These are phyloP conservation scores for Leccinum broughii DNA, from an alignment of 768 basidiomycete genomes.

Conservation along the genomic window DNA sequence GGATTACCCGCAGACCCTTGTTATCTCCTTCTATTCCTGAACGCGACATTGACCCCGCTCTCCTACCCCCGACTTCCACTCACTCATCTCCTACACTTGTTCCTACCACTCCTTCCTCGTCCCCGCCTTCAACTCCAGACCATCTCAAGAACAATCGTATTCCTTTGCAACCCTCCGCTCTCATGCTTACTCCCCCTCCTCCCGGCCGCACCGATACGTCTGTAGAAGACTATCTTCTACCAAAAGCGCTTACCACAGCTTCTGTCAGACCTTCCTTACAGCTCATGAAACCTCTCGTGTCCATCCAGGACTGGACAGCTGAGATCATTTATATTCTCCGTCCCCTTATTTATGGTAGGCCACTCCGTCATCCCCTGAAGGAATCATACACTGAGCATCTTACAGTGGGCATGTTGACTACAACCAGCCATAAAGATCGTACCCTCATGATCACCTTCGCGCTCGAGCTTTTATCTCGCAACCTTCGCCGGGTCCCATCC, in stretches of 20 bases:
- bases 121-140: constrained; percentile 66
- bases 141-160: constrained; percentile 80
- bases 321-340: constrained; percentile 72
- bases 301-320: constrained; percentile 71
- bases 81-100: constrained; percentile 61
- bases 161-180: constrained; percentile 61
- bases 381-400: constrained; percentile 2
- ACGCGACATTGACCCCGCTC: constrained; percentile 81
- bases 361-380: constrained; percentile 13
- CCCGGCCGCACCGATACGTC: constrained; percentile 52
- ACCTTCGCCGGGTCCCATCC: constrained; percentile 66
- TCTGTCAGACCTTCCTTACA: constrained; percentile 71
- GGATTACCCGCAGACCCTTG: constrained; percentile 74
- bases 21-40: constrained; percentile 81
- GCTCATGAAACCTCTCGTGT: constrained; percentile 59
- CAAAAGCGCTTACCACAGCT: constrained; percentile 74
- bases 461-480: constrained; percentile 74
- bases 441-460: constrained; percentile 65
- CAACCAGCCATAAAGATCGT: constrained; percentile 40
- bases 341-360: constrained; percentile 75
- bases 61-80: constrained; percentile 53
- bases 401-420: constrained; percentile 27
- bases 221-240: constrained; percentile 79
- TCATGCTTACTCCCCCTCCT: constrained; percentile 52
- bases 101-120: constrained; percentile 55